These are phyloP conservation scores for Falciphora oryzae DNA, from an alignment of 2,329 filamentous ascomycete species.

Conservation along the genomic window DNA sequence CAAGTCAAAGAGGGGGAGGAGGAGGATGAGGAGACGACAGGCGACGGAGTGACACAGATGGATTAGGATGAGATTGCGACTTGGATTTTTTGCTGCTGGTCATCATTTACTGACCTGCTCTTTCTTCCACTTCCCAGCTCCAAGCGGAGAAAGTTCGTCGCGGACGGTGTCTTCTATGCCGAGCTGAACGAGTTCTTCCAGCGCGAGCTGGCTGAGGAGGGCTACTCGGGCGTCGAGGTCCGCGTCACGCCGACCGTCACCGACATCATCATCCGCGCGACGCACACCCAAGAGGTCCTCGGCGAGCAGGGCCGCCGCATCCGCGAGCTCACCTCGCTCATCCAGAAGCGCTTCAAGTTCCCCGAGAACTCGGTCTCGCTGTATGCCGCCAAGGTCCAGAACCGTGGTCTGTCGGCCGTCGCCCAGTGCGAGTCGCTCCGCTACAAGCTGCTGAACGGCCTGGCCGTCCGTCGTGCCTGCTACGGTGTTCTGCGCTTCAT, in stretches of 20 bases:
- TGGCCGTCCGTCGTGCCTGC: slow-evolving; percentile 97
- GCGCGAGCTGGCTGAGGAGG: slow-evolving; percentile 99
- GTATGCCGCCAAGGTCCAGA: slow-evolving; percentile 99
- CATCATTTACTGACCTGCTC: not conserved
- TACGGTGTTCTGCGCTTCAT: slow-evolving; percentile 99
- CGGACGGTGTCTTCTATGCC: slow-evolving; percentile 99
- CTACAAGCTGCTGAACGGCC: slow-evolving; percentile 99
- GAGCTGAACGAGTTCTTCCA: slow-evolving; percentile 99
- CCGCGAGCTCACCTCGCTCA: slow-evolving; percentile 98
- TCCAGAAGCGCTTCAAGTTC: slow-evolving; percentile 99
- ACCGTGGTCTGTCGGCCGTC: slow-evolving; percentile 98
- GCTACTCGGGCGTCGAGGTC: slow-evolving; percentile 99
- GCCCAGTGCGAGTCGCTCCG: slow-evolving; percentile 99
- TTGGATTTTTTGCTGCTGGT: not conserved
- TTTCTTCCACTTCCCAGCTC: slow-evolving; percentile 48
- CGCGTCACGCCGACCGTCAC: slow-evolving; percentile 99
- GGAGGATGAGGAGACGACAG: not conserved
- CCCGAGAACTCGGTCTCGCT: slow-evolving; percentile 99
- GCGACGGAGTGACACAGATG: not conserved
- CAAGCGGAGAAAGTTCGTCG: slow-evolving; percentile 92
- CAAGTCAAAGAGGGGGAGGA: slow-evolving; percentile 3
- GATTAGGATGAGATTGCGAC: not conserved
- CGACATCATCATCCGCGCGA: slow-evolving; percentile 99
- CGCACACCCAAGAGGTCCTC: slow-evolving; percentile 99
- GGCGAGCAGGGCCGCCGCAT: slow-evolving; percentile 99